These are phyloP conservation scores for Saccharomyces hybrid DNA, from an alignment of 1,139 yeast species.

Conservation along the genomic window DNA sequence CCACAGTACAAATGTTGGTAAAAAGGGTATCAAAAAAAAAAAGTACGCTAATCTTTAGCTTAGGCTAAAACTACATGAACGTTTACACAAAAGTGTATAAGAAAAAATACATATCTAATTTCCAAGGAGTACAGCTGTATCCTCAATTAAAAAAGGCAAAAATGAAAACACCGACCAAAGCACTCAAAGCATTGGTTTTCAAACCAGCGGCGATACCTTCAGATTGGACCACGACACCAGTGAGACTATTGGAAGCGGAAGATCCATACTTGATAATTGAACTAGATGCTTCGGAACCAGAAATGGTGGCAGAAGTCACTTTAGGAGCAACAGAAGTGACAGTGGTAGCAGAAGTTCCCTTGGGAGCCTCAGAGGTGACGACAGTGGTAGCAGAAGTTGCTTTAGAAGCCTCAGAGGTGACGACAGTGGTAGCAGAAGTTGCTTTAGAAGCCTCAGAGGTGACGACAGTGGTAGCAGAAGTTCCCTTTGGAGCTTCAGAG, in stretches of 20 bases:
- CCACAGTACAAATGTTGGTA: neutral
- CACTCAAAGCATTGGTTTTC: neutral
- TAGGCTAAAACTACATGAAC: neutral
- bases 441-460: too few relatives aligned
- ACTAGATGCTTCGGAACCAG: neutral
- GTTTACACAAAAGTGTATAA: neutral
- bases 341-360: neutral
- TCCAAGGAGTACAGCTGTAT: neutral
- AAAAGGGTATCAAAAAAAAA: neutral
- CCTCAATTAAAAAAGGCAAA: slow-evolving; percentile 1
- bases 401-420: too few relatives aligned
- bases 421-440: too few relatives aligned
- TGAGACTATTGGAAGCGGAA: neutral
- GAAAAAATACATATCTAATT: neutral
- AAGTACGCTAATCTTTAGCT: neutral
- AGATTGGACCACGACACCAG: slow-evolving; percentile 2
- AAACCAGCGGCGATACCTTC: slow-evolving; percentile 3
- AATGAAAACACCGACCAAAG: slow-evolving; percentile 3
- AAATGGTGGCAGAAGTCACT: neutral
- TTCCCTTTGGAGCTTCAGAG: too few relatives aligned
- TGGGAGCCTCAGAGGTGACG: neutral
- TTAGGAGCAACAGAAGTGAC: slow-evolving; percentile 2
- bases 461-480: too few relatives aligned
- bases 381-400: neutral
- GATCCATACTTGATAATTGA: neutral